Evolutionary conservation across 1,139 yeast genomes (phyloP), one percentile per base, ranked within the genome.

Genomic region (Suhomyces coccinellae): DNA sequence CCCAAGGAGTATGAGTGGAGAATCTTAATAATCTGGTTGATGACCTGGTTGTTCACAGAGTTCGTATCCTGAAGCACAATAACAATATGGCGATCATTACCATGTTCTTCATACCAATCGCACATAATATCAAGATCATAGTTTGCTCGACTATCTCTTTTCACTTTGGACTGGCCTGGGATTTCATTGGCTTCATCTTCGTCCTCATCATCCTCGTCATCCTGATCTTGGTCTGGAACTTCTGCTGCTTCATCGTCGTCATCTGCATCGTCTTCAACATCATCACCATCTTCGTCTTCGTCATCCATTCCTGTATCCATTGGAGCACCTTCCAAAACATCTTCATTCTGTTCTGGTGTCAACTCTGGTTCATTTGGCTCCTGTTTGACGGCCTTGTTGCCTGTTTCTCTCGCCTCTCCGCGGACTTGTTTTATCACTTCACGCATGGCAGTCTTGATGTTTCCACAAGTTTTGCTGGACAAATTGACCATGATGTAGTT

Each of bases 61-160:
- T 82, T 87, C 1, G 86, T 75, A 57, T 85, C 89, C 54, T 84
- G 87, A n/a, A 85, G 57, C 6, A 83, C 63, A 4, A 82, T 61
- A 12, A 80, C 62, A 15, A 77, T 56, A 17, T 74, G 26, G 44
- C 46, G 15, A 48, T 45, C 13, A 35, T 47, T 17, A 38, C 33
- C 17, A 41, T 48, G 12, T 47, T 52, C 32, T 15, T 32, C 13
- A 9, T 63, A 73, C 80, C 82, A 80, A 31, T 75, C 79, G 17
- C 61, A 68, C 12, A 82, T 58, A n/a, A 76, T 65, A 44, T 79
- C 82, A 36, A 80, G 64, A 54, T 81, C 85, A 54, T 79, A 80
- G 44, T 73, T 65, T 20, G 75, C 64, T 26, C 76, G 57, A 36
- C 71, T 66, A 34, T 69, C 72, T 26, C 53, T 38, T 7, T 8